These are phyloP conservation scores for Dillenia suffruticosa DNA, from an alignment of 164 flowering plant genomes.

Conservation along the genomic window DNA sequence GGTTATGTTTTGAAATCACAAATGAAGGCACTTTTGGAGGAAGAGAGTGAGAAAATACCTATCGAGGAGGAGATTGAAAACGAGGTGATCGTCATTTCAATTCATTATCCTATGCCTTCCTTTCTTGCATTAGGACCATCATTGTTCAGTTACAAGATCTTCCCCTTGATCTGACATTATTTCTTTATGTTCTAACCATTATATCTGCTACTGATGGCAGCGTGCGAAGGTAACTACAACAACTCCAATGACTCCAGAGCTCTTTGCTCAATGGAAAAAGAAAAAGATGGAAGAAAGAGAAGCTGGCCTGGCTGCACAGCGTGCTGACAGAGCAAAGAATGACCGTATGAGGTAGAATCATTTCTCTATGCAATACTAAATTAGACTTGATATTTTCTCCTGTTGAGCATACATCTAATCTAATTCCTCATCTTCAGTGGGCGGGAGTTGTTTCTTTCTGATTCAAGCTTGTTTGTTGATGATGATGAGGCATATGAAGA, in stretches of 20 bases:
- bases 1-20: conserved; percentile 94
- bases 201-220: conserved; percentile 29
- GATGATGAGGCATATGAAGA: conserved; percentile 28
- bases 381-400: not conserved
- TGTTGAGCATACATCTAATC: not conserved
- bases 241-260: conserved; percentile 84
- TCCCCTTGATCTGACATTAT: not conserved
- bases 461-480: no score
- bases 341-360: conserved; percentile 70
- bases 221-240: conserved; percentile 69
- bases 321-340: conserved; percentile 93
- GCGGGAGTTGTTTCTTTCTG: conserved; percentile 21
- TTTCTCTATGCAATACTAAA: not conserved
- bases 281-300: conserved; percentile 80
- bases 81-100: conserved; percentile 47
- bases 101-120: not conserved
- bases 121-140: not conserved
- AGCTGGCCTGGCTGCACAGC: conserved; percentile 69
- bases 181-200: conserved; percentile 2
- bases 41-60: conserved; percentile 67
- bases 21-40: conserved; percentile 95
- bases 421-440: conserved; percentile 21
- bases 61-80: conserved; percentile 96
- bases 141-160: not conserved
- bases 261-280: conserved; percentile 90